Percentiles rank a stretch among this genome's conserved stretches.
phyloP scores from a whole-genome alignment of 2,329 filamentous ascomycete genomes.

The Westerdykella aurantiaca region DNA sequence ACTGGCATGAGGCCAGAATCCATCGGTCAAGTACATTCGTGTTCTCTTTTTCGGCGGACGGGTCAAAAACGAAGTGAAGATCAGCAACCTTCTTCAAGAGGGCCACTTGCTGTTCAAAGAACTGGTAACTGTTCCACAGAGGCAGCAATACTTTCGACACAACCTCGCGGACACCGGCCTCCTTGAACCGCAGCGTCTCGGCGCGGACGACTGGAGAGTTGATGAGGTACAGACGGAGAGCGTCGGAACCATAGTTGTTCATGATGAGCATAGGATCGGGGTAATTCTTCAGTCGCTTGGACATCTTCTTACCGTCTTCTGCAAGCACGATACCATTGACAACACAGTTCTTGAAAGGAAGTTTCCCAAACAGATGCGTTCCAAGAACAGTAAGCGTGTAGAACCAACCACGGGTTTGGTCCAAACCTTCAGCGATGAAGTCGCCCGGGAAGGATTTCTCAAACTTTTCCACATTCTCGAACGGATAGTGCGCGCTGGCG shows the following conservation, averaged over 20 bases:
- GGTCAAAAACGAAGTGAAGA: constrained; percentile 73
- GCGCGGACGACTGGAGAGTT: constrained; percentile 93
- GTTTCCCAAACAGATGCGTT: constrained; percentile 75
- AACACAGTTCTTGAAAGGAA: constrained; percentile 93
- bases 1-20: constrained; percentile 91
- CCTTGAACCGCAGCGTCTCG: constrained; percentile 86
- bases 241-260: constrained; percentile 83
- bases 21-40: constrained; percentile 93
- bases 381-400: constrained; percentile 87
- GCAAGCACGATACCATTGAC: constrained; percentile 92
- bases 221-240: constrained; percentile 89
- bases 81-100: constrained; percentile 80
- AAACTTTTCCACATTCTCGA: constrained; percentile 79
- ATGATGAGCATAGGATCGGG: constrained; percentile 81
- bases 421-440: constrained; percentile 88
- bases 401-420: constrained; percentile 96
- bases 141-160: constrained; percentile 86
- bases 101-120: constrained; percentile 83
- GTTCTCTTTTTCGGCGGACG: constrained; percentile 66
- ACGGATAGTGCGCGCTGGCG: constrained; percentile 84
- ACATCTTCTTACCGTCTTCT: constrained; percentile 98
- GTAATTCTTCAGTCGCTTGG: constrained; percentile 93
- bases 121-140: constrained; percentile 95
- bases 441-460: constrained; percentile 80
- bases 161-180: constrained; percentile 87